A percentile compares a stretch with the other conserved stretches of the same genome.
Evolutionary conservation across 805 yeast species (phyloP).

Genomic region (Pichia pseudocactophila): DNA sequence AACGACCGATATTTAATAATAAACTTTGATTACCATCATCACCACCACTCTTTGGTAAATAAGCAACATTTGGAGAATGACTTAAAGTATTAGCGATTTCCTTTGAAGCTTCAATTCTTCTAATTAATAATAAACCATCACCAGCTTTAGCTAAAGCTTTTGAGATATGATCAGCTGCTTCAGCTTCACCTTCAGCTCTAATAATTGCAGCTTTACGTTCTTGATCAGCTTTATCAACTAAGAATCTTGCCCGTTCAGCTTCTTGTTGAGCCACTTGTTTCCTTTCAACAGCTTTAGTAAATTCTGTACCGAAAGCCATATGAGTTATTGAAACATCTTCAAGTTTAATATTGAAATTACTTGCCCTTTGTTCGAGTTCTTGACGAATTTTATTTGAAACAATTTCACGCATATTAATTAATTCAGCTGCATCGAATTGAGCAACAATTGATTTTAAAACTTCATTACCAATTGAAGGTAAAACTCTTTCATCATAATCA

Average conservation of each 20-base stretch:
- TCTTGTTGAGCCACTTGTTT: conserved; percentile 99
- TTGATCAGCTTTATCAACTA: conserved; percentile 95
- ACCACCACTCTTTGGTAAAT: conserved; percentile 55
- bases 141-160: conserved; percentile 91
- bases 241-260: conserved; percentile 90
- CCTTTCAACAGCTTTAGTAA: conserved; percentile 97
- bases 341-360: conserved; percentile 79
- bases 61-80: conserved; percentile 74
- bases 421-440: conserved; percentile 96
- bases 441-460: conserved; percentile 95
- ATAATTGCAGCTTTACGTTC: conserved; percentile 91
- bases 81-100: conserved; percentile 90
- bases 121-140: conserved; percentile 85
- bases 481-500: conserved; percentile 94
- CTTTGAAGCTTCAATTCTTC: conserved; percentile 94
- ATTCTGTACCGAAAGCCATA: conserved; percentile 93
- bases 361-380: conserved; percentile 75
- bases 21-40: conserved; percentile 44
- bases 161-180: conserved; percentile 91
- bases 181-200: conserved; percentile 99
- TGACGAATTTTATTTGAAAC: conserved; percentile 83
- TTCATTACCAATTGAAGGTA: conserved; percentile 97
- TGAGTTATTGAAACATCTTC: conserved; percentile 98
- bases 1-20: conserved; percentile 63
- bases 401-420: conserved; percentile 93